Evolutionary conservation across 2,329 filamentous ascomycete genomes (phyloP), one percentile per base, ranked within the genome.

Genomic region (Apiospora koreana): DNA sequence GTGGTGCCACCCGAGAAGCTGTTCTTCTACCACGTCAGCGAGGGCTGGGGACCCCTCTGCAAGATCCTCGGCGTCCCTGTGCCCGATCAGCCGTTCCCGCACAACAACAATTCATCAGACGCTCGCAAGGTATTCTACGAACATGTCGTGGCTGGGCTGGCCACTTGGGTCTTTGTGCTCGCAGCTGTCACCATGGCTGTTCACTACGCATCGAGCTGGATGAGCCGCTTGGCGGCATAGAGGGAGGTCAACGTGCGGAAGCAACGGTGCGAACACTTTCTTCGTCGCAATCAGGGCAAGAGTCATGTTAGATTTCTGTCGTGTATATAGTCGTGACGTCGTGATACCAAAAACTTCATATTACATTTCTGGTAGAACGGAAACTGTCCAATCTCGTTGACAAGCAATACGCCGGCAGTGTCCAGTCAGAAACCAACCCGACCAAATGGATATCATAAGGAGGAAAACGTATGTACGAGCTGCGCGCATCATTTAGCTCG

Each of bases 11-110:
- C 74, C 5, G 79, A 78, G 68, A 79, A 78, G 72, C 72, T 81
- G 2, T 78, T 78, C 72, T 80, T 77, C 72, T 81, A 81, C 70
- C 74, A 79, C 42, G 78, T 81, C 42, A 78, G 76, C 80, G 78
- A 81, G 28, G 79, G 79, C 62, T 81, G 80, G 81, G 80, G 74
- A 28, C 80, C 80, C 9, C 75, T 82, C 21, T 82, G 81, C 72
- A 66, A 76, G 45, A 82, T 82, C 69, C 74, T 82, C 0, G 79
- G 78, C 54, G 79, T 80, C 50, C 71, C 76, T 0, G 74, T 82
- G 0, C 81, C 80, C 3, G 76, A 81, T 67, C 68, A 73, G 23
- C 79, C 78, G 25, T 81, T 81, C 70, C 79, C 79, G 12, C 79
- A 81, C 70, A 80, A 80, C 71, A 81, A 81, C 72, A 76, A 75